These are phyloP conservation scores for Monosporascus cannonballus DNA, from an alignment of 2,329 filamentous ascomycete genomes.

Conservation along the genomic window DNA sequence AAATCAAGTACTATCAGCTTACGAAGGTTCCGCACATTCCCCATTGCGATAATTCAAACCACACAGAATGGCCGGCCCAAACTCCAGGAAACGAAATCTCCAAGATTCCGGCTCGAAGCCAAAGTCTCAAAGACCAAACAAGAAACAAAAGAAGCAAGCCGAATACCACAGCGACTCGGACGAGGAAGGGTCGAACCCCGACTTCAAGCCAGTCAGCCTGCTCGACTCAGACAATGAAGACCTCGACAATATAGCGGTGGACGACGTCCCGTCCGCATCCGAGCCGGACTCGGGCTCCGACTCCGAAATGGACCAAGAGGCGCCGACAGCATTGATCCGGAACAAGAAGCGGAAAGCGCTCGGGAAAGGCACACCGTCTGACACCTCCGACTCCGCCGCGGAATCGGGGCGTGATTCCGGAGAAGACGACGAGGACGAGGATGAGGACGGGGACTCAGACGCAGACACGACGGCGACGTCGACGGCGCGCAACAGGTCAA, in stretches of 20 bases:
- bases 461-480: slow-evolving; percentile 24
- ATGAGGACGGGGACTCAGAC: slow-evolving; percentile 32
- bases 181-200: slow-evolving; percentile 31
- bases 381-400: slow-evolving; percentile 14
- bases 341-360: slow-evolving; percentile 14
- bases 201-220: slow-evolving; percentile 46
- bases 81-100: slow-evolving; percentile 21
- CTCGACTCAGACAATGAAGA: slow-evolving; percentile 53
- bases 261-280: slow-evolving; percentile 37
- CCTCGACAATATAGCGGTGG: slow-evolving; percentile 45
- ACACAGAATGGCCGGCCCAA: slow-evolving; percentile 18
- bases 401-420: slow-evolving; percentile 24
- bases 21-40: not conserved
- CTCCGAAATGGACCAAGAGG: slow-evolving; percentile 28
- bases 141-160: slow-evolving; percentile 44
- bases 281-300: slow-evolving; percentile 25
- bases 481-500: slow-evolving; percentile 48
- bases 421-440: slow-evolving; percentile 35
- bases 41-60: not conserved
- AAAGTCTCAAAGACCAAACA: slow-evolving; percentile 35
- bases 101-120: slow-evolving; percentile 20
- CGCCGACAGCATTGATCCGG: slow-evolving; percentile 13
- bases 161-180: slow-evolving; percentile 50
- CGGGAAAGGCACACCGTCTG: slow-evolving; percentile 16
- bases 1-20: too few species aligned